Base-by-base conservation (phyloP, 2,329 filamentous ascomycete genomes). In the Apiospora marii region DNA sequence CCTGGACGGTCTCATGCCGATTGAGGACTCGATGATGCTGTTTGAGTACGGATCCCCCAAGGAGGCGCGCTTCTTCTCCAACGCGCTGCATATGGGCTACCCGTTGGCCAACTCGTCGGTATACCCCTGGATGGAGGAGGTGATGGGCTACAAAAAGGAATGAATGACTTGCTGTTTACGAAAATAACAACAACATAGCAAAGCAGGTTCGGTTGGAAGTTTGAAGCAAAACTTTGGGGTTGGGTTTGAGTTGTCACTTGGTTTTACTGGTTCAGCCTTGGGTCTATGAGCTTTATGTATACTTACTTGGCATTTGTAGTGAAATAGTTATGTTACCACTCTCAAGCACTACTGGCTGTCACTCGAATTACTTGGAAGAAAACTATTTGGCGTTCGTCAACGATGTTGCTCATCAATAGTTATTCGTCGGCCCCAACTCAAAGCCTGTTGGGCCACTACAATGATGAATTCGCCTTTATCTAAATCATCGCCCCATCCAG, bases 81-180 rank as follows among this genome's bases (percentile, higher is more conserved):
- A 88, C 0, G 83, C 89, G 44, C 79, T 91, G 74, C 91, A 93
- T 76, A 93, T 92, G 91, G 91, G 91, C 16, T 93, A 93, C 78
- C 91, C 91, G 5, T 79, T 85, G 77, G 88, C 89, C 0, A 91
- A 91, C 74, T 80, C 78, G 4, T 82, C 83, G 5, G 88, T 91
- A 34, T 91, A 90, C 78, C 87, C 89, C 1, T 91, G 89, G 89
- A 88, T 91, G 85, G 89, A 91, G 77, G 80, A 83, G 72, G 86
- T 90, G 1, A 85, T 90, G 83, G 76, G 71, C 67, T 64, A 64
- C 58, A 64, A 41, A 64, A 64, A 64, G 58, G 58, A 64, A 24
- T 64, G 41, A n/a, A 6, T 48, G 16, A 48, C 44, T 41, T 64
- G 13, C 34, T 22, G 34, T 34, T 64, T 41, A 48, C 16, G 16